Base-by-base conservation (phyloP, 495 filamentous ascomycete genomes). In the Penicillium arizonense region DNA sequence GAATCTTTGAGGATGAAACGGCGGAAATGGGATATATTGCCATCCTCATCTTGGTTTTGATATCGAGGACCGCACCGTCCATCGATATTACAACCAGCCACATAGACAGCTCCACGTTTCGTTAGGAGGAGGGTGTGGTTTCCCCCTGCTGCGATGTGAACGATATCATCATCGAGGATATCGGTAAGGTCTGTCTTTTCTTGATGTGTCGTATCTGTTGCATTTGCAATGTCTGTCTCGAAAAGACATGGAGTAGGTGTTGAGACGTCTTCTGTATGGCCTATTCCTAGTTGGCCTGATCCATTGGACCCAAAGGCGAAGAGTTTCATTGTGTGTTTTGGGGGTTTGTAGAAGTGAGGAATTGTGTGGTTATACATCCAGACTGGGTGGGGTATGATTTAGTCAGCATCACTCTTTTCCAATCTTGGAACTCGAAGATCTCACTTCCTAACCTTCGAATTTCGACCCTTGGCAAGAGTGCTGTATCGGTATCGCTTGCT, bases 261-360 rank as follows among this genome's bases (percentile, higher is more conserved):
- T 4, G 84, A 86, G 11, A 87, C 81, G 66, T 96, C 91, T 53
- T 90, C 78, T 39, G 70, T 77, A 68, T 92, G 87, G 20, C 83
- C 83, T 41, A 97, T 77, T 33, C 87, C 90, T 33, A 98, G 80
- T 64, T 98, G 94, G 46, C 90, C 89, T 6, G 85, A 88, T 34
- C 88, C 86, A 68, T 97, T 98, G 26, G 93, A 97, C 32, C 94
- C 94, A 56, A 96, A 83, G n/a, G 91, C 85, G 63, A 85, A 90
- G 38, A 96, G 74, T 41, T 63, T 71, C 72, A 77, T 74, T 48
- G 3, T 18, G 28, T 28, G 18, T 46, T 23, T 18, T 24, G 28
- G 28, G 28, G 9, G 28, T 6, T 30, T 30, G 28, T 7, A 10
- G 5, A 30, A 30, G 28, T 8, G 28, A 30, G 28, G 2, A 30